Percentiles rank a stretch among this genome's conserved stretches.
Evolutionary conservation across 768 basidiomycete species (phyloP).

Genomic region (Rhizopogon roseolus): DNA sequence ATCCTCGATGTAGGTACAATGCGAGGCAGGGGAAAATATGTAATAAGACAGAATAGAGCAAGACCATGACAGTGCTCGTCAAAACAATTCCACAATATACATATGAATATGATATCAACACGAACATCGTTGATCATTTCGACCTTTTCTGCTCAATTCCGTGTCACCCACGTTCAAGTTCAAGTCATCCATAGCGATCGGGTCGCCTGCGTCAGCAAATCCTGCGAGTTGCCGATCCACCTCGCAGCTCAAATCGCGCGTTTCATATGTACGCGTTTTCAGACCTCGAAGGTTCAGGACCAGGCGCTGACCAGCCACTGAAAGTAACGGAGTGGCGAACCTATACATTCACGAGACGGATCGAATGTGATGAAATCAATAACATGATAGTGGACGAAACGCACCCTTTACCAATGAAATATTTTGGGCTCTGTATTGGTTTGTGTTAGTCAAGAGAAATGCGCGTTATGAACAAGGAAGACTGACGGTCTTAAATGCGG

Average conservation of each 20-base stretch:
- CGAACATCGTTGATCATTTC: too few relatives aligned
- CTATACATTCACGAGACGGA: slow-evolving; percentile 4
- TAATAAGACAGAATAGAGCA: too few relatives aligned
- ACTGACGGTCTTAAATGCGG: background rate
- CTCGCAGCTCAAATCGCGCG: slow-evolving; percentile 12
- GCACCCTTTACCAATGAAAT: background rate
- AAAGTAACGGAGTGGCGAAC: slow-evolving; percentile 12
- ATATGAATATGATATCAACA: too few relatives aligned
- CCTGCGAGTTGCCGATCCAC: slow-evolving; percentile 11
- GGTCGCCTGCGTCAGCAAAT: background rate
- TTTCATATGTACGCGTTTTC: slow-evolving; percentile 1
- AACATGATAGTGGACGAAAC: background rate
- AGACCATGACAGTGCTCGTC: too few relatives aligned
- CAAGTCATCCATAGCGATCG: background rate
- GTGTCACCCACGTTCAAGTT: background rate
- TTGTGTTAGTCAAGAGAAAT: background rate
- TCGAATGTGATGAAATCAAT: background rate
- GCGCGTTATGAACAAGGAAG: background rate
- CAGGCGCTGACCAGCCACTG: slow-evolving; percentile 17
- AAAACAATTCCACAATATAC: too few relatives aligned
- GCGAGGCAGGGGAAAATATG: too few relatives aligned
- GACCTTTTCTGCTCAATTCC: background rate
- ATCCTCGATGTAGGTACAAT: too few relatives aligned
- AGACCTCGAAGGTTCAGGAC: slow-evolving; percentile 16
- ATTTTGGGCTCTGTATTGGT: slow-evolving; percentile 2